These are phyloP conservation scores for Trichoderma sp. DNA, from an alignment of 2,329 filamentous ascomycete genomes.

Conservation along the genomic window DNA sequence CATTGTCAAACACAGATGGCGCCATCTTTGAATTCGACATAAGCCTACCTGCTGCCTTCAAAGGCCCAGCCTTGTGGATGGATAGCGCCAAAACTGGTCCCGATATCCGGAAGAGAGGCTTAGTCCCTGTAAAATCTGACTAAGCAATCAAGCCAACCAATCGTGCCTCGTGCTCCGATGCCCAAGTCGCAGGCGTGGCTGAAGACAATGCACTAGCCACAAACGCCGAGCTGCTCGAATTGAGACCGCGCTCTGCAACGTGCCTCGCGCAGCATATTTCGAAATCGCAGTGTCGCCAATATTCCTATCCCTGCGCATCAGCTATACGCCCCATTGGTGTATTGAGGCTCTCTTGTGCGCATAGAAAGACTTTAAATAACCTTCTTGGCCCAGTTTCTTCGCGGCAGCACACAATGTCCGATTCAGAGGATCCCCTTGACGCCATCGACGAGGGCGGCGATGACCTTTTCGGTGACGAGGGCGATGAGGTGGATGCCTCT, in stretches of 20 bases:
- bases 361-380: no score
- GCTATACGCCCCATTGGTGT: neutral
- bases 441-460: conserved; percentile 56
- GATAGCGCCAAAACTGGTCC: neutral
- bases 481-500: conserved; percentile 55
- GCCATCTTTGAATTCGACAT: neutral
- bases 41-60: neutral
- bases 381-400: neutral
- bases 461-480: conserved; percentile 62
- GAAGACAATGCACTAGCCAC: neutral
- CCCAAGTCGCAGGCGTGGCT: neutral
- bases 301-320: neutral
- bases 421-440: conserved; percentile 54
- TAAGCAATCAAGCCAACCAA: neutral
- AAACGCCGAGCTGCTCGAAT: neutral
- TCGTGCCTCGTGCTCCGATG: neutral
- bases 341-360: neutral
- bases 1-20: neutral
- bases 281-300: neutral
- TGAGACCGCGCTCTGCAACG: conserved; percentile 11
- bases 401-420: conserved; percentile 46
- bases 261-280: conserved; percentile 19
- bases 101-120: neutral
- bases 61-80: neutral
- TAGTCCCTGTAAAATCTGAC: neutral